phyloP scores from a whole-genome alignment of 2,329 filamentous ascomycete species.

The Pezicula carpinea region DNA sequence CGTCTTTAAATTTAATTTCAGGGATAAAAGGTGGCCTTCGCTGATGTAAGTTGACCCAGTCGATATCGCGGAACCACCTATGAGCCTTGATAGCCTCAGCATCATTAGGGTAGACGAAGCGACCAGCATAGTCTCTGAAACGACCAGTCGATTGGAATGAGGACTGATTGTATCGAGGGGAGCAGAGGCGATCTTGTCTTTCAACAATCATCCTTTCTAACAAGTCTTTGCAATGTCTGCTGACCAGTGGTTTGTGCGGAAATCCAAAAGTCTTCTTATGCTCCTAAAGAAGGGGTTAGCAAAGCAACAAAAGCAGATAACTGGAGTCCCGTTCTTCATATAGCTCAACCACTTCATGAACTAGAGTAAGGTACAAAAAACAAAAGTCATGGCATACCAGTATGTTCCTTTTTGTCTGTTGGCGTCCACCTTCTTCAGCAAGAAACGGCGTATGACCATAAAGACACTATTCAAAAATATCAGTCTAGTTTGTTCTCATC shows the following conservation, averaged over 20 bases:
- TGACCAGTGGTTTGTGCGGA: slow-evolving; percentile 61
- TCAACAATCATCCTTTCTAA: slow-evolving; percentile 69
- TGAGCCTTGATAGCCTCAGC: slow-evolving; percentile 87
- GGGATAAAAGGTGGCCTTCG: slow-evolving; percentile 76
- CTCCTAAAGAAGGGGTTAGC: slow-evolving; percentile 45
- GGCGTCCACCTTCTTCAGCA: slow-evolving; percentile 65
- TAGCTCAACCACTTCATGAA: neutral
- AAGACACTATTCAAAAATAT: slow-evolving; percentile 58
- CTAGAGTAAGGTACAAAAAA: slow-evolving; percentile 1
- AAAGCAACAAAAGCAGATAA: no score
- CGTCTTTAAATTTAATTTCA: slow-evolving; percentile 59
- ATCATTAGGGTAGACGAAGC: slow-evolving; percentile 77
- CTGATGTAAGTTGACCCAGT: slow-evolving; percentile 71
- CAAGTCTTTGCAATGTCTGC: slow-evolving; percentile 69
- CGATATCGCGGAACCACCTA: slow-evolving; percentile 75
- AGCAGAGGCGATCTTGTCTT: slow-evolving; percentile 72
- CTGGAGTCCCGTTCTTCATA: neutral
- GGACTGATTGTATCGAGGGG: slow-evolving; percentile 70
- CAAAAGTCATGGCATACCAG: slow-evolving; percentile 46
- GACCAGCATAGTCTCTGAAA: slow-evolving; percentile 37
- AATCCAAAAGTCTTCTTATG: slow-evolving; percentile 69
- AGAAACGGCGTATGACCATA: slow-evolving; percentile 91
- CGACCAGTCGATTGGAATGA: slow-evolving; percentile 10
- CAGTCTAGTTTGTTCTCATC: neutral
- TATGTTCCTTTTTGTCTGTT: slow-evolving; percentile 83